phyloP scores from a whole-genome alignment of 306 rosid species.

The Parietaria judaica region DNA sequence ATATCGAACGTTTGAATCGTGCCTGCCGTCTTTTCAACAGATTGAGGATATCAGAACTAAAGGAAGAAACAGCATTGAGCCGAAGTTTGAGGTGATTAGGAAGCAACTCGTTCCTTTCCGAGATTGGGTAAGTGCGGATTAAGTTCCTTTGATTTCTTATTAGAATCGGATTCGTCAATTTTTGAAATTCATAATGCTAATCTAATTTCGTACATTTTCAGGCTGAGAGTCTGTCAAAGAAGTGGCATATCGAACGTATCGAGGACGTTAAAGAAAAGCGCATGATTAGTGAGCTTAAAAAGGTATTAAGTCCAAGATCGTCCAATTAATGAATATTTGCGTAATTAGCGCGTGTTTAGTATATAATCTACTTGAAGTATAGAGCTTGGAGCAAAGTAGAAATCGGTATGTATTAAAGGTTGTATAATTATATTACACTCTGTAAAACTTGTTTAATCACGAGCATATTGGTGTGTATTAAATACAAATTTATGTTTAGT shows the following conservation, averaged over 20 bases:
- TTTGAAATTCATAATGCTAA: constrained; percentile 8
- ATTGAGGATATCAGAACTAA: constrained; percentile 45
- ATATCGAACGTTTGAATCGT: too few species aligned
- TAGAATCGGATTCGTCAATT: not conserved
- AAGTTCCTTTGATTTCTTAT: not conserved
- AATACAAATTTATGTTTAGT: too few species aligned
- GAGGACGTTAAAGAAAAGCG: constrained; percentile 60
- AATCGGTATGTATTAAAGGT: too few species aligned
- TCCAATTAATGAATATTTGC: constrained; percentile 20
- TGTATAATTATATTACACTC: too few species aligned
- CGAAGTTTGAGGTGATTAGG: constrained; percentile 45
- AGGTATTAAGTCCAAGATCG: constrained; percentile 43
- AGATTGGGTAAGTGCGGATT: constrained; percentile 43
- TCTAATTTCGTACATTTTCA: constrained; percentile 24
- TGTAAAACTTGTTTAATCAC: too few species aligned
- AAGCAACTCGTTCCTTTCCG: constrained; percentile 53
- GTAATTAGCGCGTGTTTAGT: too few species aligned
- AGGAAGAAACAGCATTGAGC: constrained; percentile 25
- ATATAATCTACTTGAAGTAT: too few species aligned
- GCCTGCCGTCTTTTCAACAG: constrained; percentile 29
- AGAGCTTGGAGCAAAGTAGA: too few species aligned
- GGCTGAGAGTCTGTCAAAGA: constrained; percentile 60
- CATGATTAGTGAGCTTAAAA: constrained; percentile 52
- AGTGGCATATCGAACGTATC: constrained; percentile 60
- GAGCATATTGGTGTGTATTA: too few species aligned